Evolutionary conservation across 1,139 yeast species (phyloP), one percentile per base, ranked within the genome.

Genomic region (Blastobotrys raffinosifermentans): DNA sequence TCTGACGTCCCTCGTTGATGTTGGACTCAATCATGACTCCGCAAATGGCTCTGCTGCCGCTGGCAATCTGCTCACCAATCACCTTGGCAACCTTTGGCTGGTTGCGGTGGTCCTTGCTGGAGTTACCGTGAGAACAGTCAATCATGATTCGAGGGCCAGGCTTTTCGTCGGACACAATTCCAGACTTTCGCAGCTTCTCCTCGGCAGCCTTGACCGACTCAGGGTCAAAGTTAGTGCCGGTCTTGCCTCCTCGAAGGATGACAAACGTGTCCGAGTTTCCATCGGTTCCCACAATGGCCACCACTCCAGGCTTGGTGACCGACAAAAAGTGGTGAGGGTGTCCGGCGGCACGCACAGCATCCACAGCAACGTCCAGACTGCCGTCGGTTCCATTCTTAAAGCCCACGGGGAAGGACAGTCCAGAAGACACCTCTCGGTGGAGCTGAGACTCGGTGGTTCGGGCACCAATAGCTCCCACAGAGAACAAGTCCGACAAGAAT

Each of bases 381-480:
- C 97, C 97, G 60, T 89, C 96, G 27, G 97, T 89, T 57, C 96
- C 96, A 60, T 89, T 89, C 63, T 89, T 89, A 80, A 89, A 89
- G 32, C 97, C 97, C 38, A 89, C 85, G 35, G 97, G 97, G 86
- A 89, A 89, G 11, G 94, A 83, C 34, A 89, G 71, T 26, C 96
- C 97, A 2, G 96, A 86, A 8, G 96, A 94, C 53, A 89, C 74
- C 61, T 89, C 97, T 64, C 97, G 81, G 64, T 89, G 97, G 45
- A 89, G 76, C 67, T 89, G 97, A 23, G 96, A 86, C 66, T 89
- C 97, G 30, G 97, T 89, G 37, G 97, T 89, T 70, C 97, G 80
- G 41, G 97, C 97, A 54, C 97, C 97, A 61, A 89, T 87, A 43
- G 97, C 97, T 54, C 96, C 97, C 34, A 89, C 76, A 21, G 94